Conservation (phyloP, 139 green algal species). For the Eudorina sp. region DNA sequence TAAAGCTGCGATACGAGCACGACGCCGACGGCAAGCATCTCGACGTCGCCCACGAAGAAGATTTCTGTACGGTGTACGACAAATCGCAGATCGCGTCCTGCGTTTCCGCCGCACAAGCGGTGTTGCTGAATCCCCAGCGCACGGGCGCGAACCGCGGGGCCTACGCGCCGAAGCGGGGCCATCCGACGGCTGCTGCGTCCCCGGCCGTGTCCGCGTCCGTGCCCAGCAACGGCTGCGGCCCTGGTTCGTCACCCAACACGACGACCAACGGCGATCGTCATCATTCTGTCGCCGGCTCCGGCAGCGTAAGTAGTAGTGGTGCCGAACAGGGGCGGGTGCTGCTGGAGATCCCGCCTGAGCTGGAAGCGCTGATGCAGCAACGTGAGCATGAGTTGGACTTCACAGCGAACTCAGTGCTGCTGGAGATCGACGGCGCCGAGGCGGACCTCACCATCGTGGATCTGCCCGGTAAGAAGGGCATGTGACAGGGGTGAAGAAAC, state of each 20-base stretch:
- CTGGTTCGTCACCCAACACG: too few relatives aligned
- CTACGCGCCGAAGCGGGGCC: too few relatives aligned
- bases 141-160: too few relatives aligned
- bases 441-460: constrained; percentile 55
- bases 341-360: too few relatives aligned
- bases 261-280: too few relatives aligned
- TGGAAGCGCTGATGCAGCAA: too few relatives aligned
- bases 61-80: neutral
- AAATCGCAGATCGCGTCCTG: neutral
- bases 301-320: neutral
- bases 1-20: neutral
- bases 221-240: too few relatives aligned
- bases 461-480: constrained; percentile 55
- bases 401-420: constrained; percentile 39
- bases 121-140: constrained; percentile 30
- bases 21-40: neutral
- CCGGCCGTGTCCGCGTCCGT: neutral
- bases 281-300: neutral
- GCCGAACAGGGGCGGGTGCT: neutral
- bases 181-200: neutral
- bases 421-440: constrained; percentile 46
- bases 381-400: constrained; percentile 8
- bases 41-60: neutral
- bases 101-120: neutral
- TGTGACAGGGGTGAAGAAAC: too few relatives aligned